Conservation (phyloP, 2,329 filamentous ascomycete genomes). For the Paecilomyces variotii region DNA sequence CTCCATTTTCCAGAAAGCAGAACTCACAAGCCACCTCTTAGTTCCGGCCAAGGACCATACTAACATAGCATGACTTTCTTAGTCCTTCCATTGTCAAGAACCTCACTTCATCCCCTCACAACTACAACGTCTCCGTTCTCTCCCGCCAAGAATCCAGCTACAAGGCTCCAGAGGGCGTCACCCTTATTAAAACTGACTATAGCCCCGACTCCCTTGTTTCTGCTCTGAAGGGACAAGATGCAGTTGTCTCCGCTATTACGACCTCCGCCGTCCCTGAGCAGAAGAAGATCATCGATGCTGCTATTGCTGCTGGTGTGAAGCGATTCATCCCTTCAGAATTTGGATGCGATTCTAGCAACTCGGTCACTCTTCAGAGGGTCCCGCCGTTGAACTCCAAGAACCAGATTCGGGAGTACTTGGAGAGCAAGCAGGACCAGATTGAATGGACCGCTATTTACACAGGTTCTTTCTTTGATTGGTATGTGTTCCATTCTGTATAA, state of each 20-base stretch:
- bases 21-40: neutral
- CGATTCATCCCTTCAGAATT: constrained; percentile 57
- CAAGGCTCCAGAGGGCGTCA: constrained; percentile 5
- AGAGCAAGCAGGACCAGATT: constrained; percentile 10
- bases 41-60: neutral
- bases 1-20: neutral
- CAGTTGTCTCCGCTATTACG: constrained; percentile 12
- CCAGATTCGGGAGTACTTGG: constrained; percentile 6
- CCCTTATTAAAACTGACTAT: constrained; percentile 12
- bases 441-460: constrained; percentile 7
- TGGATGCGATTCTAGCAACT: neutral
- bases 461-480: constrained; percentile 9
- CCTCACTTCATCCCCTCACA: constrained; percentile 7
- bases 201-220: constrained; percentile 10
- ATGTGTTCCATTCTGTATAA: neutral
- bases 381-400: constrained; percentile 7
- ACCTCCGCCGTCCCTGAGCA: constrained; percentile 32
- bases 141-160: constrained; percentile 9
- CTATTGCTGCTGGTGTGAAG: constrained; percentile 51
- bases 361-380: constrained; percentile 3
- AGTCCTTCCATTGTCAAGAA: constrained; percentile 4
- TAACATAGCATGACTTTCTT: neutral
- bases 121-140: constrained; percentile 9
- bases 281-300: constrained; percentile 49
- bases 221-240: constrained; percentile 12